phyloP scores from a whole-genome alignment of 2,329 filamentous ascomycete genomes.

The Colletotrichum horii region DNA sequence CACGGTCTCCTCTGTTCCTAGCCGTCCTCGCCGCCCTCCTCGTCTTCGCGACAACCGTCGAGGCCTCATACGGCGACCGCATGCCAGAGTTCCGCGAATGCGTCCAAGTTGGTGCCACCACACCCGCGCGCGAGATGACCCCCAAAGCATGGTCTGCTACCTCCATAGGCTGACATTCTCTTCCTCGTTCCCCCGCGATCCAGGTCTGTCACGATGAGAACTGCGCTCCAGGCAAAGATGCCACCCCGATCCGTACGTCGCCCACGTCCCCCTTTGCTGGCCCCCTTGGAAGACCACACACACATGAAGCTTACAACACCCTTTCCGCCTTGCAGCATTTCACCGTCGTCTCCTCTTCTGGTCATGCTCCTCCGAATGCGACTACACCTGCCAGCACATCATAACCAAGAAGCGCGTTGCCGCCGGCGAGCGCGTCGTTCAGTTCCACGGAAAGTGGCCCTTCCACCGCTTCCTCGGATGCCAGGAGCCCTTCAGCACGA shows the following conservation, averaged over 20 bases:
- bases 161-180: neutral
- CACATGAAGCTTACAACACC: slow-evolving; percentile 4
- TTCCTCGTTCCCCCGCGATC: neutral
- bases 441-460: slow-evolving; percentile 99
- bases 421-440: slow-evolving; percentile 72
- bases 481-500: slow-evolving; percentile 92
- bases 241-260: slow-evolving; percentile 73
- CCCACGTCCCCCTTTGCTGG: neutral
- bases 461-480: slow-evolving; percentile 90
- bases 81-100: slow-evolving; percentile 89
- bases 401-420: slow-evolving; percentile 75
- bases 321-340: slow-evolving; percentile 61
- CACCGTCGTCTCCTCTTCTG: slow-evolving; percentile 88
- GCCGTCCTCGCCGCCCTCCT: slow-evolving; percentile 37
- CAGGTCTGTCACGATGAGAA: slow-evolving; percentile 84
- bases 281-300: neutral
- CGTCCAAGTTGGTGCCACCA: slow-evolving; percentile 67
- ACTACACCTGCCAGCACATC: slow-evolving; percentile 97
- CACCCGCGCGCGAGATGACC: neutral
- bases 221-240: slow-evolving; percentile 67
- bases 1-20: slow-evolving; percentile 26
- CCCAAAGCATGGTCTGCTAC: neutral
- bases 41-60: slow-evolving; percentile 47
- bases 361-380: slow-evolving; percentile 93
- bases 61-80: slow-evolving; percentile 82